phyloP scores from a whole-genome alignment of 129 eudicot species.

The Smallanthus sonchifolius region DNA sequence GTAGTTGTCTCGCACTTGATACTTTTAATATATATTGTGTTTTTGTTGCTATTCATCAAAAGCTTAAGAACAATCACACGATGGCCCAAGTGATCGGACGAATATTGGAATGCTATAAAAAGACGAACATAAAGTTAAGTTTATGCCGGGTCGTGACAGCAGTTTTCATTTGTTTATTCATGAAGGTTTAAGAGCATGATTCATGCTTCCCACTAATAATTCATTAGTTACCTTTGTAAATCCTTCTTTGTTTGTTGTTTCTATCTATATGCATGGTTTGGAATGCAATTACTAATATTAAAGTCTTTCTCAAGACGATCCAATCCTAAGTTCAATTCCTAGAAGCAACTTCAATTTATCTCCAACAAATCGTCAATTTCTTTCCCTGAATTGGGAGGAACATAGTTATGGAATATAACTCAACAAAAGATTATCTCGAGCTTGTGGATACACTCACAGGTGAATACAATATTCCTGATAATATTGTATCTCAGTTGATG shows the following conservation, averaged over 20 bases:
- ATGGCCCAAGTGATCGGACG: too few relatives aligned
- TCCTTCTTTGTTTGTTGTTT: too few relatives aligned
- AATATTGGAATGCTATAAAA: too few relatives aligned
- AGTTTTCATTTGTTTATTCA: neutral
- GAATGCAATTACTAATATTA: too few relatives aligned
- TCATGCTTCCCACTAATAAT: neutral
- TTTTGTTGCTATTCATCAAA: too few relatives aligned
- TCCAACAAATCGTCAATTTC: neutral
- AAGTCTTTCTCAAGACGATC: too few relatives aligned
- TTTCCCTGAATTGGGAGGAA: neutral
- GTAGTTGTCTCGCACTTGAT: too few relatives aligned
- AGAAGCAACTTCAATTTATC: neutral
- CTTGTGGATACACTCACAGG: neutral
- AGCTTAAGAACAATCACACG: too few relatives aligned
- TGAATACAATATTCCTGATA: neutral
- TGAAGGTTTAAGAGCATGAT: neutral
- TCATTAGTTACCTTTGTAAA: too few relatives aligned
- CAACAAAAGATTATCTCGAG: neutral
- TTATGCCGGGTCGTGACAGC: neutral
- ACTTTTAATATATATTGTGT: too few relatives aligned
- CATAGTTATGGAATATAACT: neutral
- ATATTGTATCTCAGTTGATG: neutral
- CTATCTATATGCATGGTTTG: too few relatives aligned
- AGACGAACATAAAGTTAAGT: neutral
- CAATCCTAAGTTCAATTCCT: neutral